Base-by-base conservation (phyloP, 1,284 basidiomycete genomes). In the Wallemia hederae region DNA sequence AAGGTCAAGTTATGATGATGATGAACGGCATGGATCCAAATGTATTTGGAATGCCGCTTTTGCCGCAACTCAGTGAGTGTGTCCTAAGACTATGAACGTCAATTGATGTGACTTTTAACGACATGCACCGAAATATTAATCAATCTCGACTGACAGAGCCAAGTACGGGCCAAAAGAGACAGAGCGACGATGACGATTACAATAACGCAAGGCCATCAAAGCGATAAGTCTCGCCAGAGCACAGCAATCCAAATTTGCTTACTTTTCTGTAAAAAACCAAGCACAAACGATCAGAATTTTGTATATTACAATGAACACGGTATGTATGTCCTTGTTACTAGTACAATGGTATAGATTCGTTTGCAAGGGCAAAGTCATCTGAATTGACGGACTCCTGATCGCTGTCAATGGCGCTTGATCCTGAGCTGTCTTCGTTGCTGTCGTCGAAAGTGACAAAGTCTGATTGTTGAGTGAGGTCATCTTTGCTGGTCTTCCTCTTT, bases 361-460 rank as follows among this genome's bases (percentile, higher is more conserved):
- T 49, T 5, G 5, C 19, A n/a, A 49, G 39, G 22, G 11, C 25
- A 27, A 26, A 28, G 17, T 28, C 56, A 17, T 58, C 56, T 2
- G 56, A 58, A 15, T 58, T 28, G 2, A 58, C 56, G 25, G 56
- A 58, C 56, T 58, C 56, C 17, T 28, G 25, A 58, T 58, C 56
- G 17, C 56, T 27, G 24, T 58, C 56, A 26, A 9, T 28, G 17
- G 14, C 56, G n/a, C 25, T 11, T 27, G 24, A 7, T 14, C 7
- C 56, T 9, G 25, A 27, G 9, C 11, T 14, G 17, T 26, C 25
- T 22, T 11, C 49, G 14, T 27, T 24, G 25, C 25, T 27, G 24
- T 58, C 56, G 17, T 58, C 56, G 24, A 58, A 58, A 26, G 56
- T 58, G 24, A 58, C 56, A 28, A 58, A 58, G 25, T 58, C 56